A percentile compares a stretch with the other conserved stretches of the same genome.
These are phyloP conservation scores for Apium graveolens DNA, from an alignment of 129 eudicot genomes.

Conservation along the genomic window DNA sequence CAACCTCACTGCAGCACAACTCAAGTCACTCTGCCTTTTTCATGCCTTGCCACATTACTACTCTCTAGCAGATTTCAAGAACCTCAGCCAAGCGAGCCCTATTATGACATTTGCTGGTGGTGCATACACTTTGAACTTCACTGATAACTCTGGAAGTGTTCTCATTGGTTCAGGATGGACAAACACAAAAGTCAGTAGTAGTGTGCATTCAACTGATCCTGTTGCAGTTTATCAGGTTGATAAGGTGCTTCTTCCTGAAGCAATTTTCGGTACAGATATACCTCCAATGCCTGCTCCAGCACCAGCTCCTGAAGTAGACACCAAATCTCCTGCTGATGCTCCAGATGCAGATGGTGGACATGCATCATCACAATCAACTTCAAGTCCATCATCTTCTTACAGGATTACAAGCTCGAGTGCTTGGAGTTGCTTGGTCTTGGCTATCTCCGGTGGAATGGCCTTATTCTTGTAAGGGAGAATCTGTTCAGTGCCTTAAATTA, in stretches of 20 bases:
- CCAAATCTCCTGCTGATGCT: constrained; percentile 57
- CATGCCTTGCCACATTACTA: constrained; percentile 83
- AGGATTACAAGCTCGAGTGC: constrained; percentile 26
- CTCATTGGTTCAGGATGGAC: constrained; percentile 76
- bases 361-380: constrained; percentile 19
- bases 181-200: constrained; percentile 61
- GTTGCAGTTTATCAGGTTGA: constrained; percentile 73
- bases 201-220: constrained; percentile 70
- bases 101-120: constrained; percentile 67
- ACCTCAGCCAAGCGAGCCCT: constrained; percentile 57
- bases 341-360: constrained; percentile 37
- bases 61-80: constrained; percentile 64
- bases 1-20: constrained; percentile 72
- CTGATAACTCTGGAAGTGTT: constrained; percentile 53
- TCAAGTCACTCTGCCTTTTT: constrained; percentile 65
- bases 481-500: constrained; percentile 12
- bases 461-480: constrained; percentile 29
- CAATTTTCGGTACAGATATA: constrained; percentile 82
- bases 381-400: constrained; percentile 20
- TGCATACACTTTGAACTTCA: constrained; percentile 49
- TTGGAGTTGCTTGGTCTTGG: constrained; percentile 30
- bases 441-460: constrained; percentile 31
- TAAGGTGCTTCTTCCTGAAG: constrained; percentile 74
- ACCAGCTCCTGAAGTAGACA: constrained; percentile 43
- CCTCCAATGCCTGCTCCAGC: constrained; percentile 83